These are phyloP conservation scores for Phytophthora megakarya DNA, from an alignment of 352 stramenopile genomes.

Conservation along the genomic window DNA sequence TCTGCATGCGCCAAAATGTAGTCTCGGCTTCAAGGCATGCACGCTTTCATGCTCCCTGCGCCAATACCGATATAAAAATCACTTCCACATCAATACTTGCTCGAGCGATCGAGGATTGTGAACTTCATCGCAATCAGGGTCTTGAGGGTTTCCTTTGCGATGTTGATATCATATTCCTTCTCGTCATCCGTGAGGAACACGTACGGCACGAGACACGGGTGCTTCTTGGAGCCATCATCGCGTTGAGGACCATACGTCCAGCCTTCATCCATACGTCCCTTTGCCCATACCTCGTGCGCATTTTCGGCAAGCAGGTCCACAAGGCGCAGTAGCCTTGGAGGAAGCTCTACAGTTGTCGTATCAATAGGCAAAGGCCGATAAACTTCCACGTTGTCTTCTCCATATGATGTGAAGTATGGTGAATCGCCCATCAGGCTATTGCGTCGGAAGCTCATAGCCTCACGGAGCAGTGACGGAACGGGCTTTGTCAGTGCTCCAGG, in stretches of 20 bases:
- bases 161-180: conserved; percentile 90
- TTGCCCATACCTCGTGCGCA: conserved; percentile 87
- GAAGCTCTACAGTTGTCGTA: conserved; percentile 70
- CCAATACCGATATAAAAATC: conserved; percentile 14
- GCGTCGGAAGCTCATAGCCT: conserved; percentile 79
- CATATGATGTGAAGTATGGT: conserved; percentile 76
- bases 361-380: conserved; percentile 83
- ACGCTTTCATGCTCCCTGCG: neutral
- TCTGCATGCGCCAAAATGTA: conserved; percentile 5
- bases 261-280: conserved; percentile 86
- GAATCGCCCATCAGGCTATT: conserved; percentile 83
- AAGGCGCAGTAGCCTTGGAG: conserved; percentile 63
- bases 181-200: conserved; percentile 90
- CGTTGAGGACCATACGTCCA: conserved; percentile 86
- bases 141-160: conserved; percentile 88
- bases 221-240: conserved; percentile 80
- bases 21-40: conserved; percentile 6
- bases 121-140: conserved; percentile 89
- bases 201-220: conserved; percentile 86
- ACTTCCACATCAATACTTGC: conserved; percentile 45
- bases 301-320: conserved; percentile 87
- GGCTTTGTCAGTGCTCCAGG: conserved; percentile 45
- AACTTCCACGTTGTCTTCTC: conserved; percentile 55
- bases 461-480: conserved; percentile 62
- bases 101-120: conserved; percentile 72